Conservation (phyloP, 352 stramenopile species). For the Phytopythium kandeliae region DNA sequence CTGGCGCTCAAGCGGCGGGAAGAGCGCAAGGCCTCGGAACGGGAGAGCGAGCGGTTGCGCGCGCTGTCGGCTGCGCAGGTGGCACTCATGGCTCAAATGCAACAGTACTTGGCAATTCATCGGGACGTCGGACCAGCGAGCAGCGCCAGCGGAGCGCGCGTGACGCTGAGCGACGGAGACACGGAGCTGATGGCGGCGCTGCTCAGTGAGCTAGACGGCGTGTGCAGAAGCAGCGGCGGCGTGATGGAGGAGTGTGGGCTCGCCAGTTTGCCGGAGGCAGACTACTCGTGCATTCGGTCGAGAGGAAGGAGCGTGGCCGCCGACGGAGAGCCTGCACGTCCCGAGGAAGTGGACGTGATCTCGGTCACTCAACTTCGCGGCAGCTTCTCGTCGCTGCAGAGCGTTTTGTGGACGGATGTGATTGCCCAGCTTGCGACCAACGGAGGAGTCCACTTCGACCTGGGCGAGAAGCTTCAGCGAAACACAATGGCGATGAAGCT, state of each 20-base stretch:
- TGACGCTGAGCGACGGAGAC: neutral
- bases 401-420: neutral
- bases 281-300: neutral
- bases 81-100: neutral
- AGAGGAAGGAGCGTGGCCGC: neutral
- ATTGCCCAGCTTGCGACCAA: neutral
- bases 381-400: neutral
- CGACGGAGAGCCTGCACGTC: neutral
- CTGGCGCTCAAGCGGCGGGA: neutral
- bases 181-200: neutral
- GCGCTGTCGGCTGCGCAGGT: neutral
- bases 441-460: neutral
- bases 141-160: neutral
- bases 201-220: neutral
- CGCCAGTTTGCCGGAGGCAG: neutral
- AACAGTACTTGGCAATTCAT: neutral
- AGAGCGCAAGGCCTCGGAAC: neutral
- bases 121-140: neutral
- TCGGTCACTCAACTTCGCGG: neutral
- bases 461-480: neutral
- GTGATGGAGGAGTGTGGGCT: neutral
- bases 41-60: neutral
- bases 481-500: neutral
- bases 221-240: neutral
- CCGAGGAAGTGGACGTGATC: neutral